Percentiles rank a stretch among this genome's conserved stretches.
Conservation (phyloP, 441 rosid species). For the Erodium moschatum region DNA sequence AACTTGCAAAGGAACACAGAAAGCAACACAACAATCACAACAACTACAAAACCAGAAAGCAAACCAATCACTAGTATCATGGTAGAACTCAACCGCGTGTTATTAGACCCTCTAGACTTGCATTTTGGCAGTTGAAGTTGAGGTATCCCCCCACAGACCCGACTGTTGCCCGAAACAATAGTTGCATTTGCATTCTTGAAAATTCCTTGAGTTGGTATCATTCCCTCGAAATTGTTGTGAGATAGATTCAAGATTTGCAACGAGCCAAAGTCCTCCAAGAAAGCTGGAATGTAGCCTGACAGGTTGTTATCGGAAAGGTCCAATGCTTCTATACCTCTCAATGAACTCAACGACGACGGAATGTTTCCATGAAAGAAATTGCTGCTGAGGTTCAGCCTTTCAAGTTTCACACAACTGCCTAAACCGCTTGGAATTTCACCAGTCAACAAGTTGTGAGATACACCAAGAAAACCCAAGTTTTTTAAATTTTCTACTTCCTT, state of each 20-base stretch:
- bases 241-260: constrained; percentile 20
- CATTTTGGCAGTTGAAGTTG: constrained; percentile 22
- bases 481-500: constrained; percentile 11
- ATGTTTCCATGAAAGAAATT: constrained; percentile 24
- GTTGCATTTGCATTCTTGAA: constrained; percentile 24
- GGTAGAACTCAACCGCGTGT: not conserved
- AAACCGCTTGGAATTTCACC: constrained; percentile 23
- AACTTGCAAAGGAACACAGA: constrained; percentile 3
- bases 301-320: constrained; percentile 24
- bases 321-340: constrained; percentile 18
- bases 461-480: not conserved
- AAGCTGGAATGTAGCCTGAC: constrained; percentile 21
- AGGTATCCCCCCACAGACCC: constrained; percentile 28
- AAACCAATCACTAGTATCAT: not conserved
- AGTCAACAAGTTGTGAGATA: constrained; percentile 15
- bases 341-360: constrained; percentile 13
- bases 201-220: constrained; percentile 20
- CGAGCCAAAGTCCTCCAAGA: constrained; percentile 2
- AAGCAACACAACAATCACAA: not conserved
- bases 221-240: constrained; percentile 22
- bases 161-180: constrained; percentile 16
- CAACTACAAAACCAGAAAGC: not conserved
- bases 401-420: constrained; percentile 18
- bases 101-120: not conserved
- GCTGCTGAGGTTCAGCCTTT: constrained; percentile 14